These are phyloP conservation scores for Stereocaulon alpinum DNA, from an alignment of 495 filamentous ascomycete species.

Conservation along the genomic window DNA sequence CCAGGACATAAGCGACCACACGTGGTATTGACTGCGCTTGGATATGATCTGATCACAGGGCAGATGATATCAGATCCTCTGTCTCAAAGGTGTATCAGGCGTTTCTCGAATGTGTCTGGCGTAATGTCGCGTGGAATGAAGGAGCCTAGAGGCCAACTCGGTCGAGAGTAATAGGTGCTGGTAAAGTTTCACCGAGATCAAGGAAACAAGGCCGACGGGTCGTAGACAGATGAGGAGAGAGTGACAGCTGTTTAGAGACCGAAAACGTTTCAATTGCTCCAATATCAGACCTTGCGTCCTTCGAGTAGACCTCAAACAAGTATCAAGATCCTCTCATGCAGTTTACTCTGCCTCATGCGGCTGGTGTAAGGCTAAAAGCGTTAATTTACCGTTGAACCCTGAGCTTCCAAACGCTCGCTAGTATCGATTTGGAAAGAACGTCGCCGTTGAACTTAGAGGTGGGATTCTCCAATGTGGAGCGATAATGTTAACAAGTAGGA, in stretches of 20 bases:
- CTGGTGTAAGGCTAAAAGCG: too few relatives aligned
- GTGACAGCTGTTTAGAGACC: too few relatives aligned
- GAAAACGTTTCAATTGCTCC: too few relatives aligned
- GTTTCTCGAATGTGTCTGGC: not conserved
- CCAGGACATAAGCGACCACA: slow-evolving; percentile 5
- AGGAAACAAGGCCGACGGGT: not conserved
- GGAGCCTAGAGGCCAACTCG: not conserved
- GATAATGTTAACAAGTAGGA: not conserved
- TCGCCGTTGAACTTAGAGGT: not conserved
- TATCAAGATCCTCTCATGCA: slow-evolving; percentile 1
- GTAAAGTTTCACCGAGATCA: slow-evolving; percentile 3
- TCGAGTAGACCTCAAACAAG: not conserved
- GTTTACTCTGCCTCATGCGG: not conserved
- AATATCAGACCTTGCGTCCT: too few relatives aligned
- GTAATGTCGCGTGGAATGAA: not conserved
- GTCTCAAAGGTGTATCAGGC: not conserved
- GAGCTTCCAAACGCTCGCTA: not conserved
- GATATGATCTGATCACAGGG: not conserved
- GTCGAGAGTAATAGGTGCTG: not conserved
- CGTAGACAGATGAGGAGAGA: too few relatives aligned
- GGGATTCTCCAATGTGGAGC: not conserved
- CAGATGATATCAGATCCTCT: not conserved
- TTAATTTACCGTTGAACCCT: not conserved
- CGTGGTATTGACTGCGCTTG: slow-evolving; percentile 1
- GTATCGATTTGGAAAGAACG: not conserved